Conservation (phyloP, 495 filamentous ascomycete genomes). For the Neurospora tetraspora region DNA sequence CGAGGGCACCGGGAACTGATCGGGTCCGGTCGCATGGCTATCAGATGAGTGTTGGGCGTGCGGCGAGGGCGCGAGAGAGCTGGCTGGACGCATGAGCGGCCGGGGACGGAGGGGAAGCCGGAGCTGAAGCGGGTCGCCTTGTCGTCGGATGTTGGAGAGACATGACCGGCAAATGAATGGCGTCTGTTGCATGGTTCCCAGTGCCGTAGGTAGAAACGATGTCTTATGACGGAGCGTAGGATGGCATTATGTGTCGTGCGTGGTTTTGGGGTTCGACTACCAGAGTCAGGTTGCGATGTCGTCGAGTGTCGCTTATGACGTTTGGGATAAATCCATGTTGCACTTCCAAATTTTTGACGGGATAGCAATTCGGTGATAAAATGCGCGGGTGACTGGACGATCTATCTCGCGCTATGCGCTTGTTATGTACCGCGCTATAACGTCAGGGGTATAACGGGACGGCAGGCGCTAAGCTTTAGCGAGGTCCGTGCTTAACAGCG, state of each 20-base stretch:
- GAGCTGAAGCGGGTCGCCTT: background rate
- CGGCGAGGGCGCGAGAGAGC: background rate
- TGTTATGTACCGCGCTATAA: background rate
- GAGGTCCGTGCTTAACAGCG: background rate
- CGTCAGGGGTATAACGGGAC: background rate
- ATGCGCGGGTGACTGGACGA: background rate
- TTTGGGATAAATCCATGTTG: background rate
- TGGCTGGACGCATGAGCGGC: background rate
- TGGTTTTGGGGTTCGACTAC: background rate
- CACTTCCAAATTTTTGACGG: background rate
- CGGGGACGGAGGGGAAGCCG: background rate
- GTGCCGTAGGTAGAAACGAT: background rate
- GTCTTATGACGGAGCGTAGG: background rate
- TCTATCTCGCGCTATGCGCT: background rate
- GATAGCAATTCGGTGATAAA: background rate
- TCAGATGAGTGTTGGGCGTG: no score
- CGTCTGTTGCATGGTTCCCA: slow-evolving; percentile 9
- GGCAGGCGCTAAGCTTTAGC: background rate
- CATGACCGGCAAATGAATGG: slow-evolving; percentile 12
- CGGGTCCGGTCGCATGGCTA: background rate
- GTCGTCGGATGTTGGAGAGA: slow-evolving; percentile 1
- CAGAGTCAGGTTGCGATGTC: background rate
- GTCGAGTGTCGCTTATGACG: background rate
- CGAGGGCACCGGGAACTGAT: background rate
- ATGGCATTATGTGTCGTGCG: background rate